A percentile compares a stretch with the other conserved stretches of the same genome.
phyloP scores from a whole-genome alignment of 208 protist genomes.

The Phytomonas sp. region DNA sequence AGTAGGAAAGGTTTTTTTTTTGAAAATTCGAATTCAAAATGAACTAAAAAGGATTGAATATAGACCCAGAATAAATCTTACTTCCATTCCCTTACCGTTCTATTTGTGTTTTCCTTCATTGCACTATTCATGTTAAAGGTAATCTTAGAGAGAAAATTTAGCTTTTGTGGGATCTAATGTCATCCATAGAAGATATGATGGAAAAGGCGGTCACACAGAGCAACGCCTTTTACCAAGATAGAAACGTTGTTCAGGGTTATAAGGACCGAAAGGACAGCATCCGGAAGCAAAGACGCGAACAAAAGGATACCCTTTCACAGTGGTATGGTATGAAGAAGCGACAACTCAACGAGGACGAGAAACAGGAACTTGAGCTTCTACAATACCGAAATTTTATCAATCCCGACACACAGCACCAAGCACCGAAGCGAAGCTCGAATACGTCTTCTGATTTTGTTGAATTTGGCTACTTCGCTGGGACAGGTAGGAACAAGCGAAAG shows the following conservation, averaged over 20 bases:
- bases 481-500: conserved; percentile 62
- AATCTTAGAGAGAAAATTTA: neutral
- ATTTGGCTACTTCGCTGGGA: conserved; percentile 76
- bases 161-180: conserved; percentile 9
- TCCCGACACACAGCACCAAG: conserved; percentile 62
- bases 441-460: conserved; percentile 62
- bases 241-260: conserved; percentile 52
- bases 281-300: conserved; percentile 45
- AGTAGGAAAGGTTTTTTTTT: neutral
- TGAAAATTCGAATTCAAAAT: neutral
- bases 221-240: conserved; percentile 47
- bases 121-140: neutral
- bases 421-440: conserved; percentile 58
- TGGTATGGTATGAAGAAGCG: conserved; percentile 84
- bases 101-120: conserved; percentile 2
- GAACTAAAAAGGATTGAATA: neutral
- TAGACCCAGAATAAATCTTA: neutral
- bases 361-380: conserved; percentile 78
- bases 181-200: conserved; percentile 72
- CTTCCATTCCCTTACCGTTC: conserved; percentile 4
- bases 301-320: conserved; percentile 72
- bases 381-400: conserved; percentile 86
- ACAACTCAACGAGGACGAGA: conserved; percentile 36
- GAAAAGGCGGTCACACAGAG: conserved; percentile 74
- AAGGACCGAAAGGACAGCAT: conserved; percentile 69